Evolutionary conservation across 805 yeast genomes (phyloP), one percentile per base, ranked within the genome.

Genomic region (Maudiozyma bulderi): DNA sequence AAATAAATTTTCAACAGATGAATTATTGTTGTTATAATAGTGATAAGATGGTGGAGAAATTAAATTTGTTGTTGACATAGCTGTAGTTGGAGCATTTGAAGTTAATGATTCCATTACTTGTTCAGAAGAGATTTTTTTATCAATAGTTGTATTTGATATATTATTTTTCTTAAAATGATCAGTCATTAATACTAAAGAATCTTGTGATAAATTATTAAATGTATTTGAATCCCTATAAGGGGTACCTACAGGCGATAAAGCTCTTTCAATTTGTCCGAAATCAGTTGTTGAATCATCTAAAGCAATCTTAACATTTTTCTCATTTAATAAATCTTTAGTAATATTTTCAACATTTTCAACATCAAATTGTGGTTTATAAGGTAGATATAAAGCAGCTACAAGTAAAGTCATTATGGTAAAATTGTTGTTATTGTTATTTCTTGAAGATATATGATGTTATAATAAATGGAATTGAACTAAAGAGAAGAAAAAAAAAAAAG

Each of bases 371-470:
- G 83, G 87, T 5, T 87, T 81, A 57, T 81, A 78, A 2, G 91
- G 91, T 43, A 84, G 68, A 56, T 82, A 82, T 79, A 84, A 67
- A 13, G 90, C 78, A 14, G 85, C 89, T 37, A 84, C 75, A 40
- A 81, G 76, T 28, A 82, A 70, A n/a, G 86, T 80, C 89, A 83
- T 51, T 20, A 13, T 41, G 10, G 14, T 7, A 9, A 9, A 35
- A 9, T 13, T 13, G 11, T 35, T 35, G 14, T 35, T 35, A 35
- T 35, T 20, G 4, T 2, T 20, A 20, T 20, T 20, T 20, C 4
- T 20, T 20, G 2, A 3, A 4, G 4, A 20, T 20, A 20, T 20
- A 20, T 4, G 26, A 11, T 20, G 26, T 20, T 15, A n/a, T 34
- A 4, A 33, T 33, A 13, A 13, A 20, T 20, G 26, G 26, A 20